A percentile compares a stretch with the other conserved stretches of the same genome.
These are phyloP conservation scores for Lathyrus aphaca DNA, from an alignment of 306 rosid genomes.

Conservation along the genomic window DNA sequence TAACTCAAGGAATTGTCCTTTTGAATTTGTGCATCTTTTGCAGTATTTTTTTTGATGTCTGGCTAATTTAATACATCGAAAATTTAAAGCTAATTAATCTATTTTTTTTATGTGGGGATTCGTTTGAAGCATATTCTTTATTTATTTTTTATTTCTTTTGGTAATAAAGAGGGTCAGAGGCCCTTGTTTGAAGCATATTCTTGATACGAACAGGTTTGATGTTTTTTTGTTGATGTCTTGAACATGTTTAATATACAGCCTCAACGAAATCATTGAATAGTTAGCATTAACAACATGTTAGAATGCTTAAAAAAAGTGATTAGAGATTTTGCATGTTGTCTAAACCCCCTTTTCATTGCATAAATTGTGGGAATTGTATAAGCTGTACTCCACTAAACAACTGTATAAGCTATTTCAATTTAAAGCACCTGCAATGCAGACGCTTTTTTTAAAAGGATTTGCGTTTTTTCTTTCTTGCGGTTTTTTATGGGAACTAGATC, in stretches of 20 bases:
- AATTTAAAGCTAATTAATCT: neutral
- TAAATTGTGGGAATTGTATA: no score
- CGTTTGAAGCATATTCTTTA: constrained; percentile 2
- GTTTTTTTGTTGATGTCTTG: no score
- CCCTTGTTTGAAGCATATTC: no score
- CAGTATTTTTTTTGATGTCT: neutral
- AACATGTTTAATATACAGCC: neutral
- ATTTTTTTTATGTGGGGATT: neutral
- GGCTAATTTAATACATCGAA: neutral
- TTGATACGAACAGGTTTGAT: neutral
- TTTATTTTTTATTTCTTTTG: no score
- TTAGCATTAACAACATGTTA: neutral
- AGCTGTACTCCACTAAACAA: no score
- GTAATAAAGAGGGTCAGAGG: no score
- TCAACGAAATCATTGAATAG: neutral
- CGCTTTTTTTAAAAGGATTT: no score
- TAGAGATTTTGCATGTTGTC: neutral
- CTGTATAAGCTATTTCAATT: no score
- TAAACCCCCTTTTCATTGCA: no score
- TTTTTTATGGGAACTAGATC: no score
- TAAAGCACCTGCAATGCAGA: no score
- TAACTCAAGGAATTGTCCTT: neutral
- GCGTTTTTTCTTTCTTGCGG: no score
- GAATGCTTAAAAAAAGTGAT: neutral
- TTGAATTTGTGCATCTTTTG: neutral